Evolutionary conservation across 352 stramenopile genomes (phyloP), one percentile per base, ranked within the genome.

Genomic region (Thraustotheca clavata): DNA sequence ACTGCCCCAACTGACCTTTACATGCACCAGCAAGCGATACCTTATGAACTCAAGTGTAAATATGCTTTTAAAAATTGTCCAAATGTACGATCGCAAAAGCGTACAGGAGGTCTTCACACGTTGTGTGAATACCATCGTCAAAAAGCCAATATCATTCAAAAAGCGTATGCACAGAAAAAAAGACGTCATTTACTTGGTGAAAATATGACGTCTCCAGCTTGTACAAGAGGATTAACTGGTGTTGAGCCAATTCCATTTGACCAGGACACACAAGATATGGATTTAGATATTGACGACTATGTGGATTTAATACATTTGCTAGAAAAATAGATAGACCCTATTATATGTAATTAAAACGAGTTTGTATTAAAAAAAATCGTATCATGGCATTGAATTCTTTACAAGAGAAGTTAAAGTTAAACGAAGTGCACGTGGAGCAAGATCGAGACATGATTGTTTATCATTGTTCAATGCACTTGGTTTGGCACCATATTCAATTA

Each of bases 141-240:
- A 41, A 81, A 86, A 63, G 80, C 80, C 24, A 90, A 90, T 69
- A 76, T 76, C 27, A 87, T 88, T 60, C 81, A 90, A 60, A 87
- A 86, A 69, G 36, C 39, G 3, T 63, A 63, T 22, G 55, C 55
- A n/a, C 39, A 40, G 14, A 63, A 63, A 31, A 52, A 52, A 31
- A 24, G 43, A 52, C 43, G 18, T 11, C 31, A 52, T 31, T 31
- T 31, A 1, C n/a, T n/a, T n/a, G n/a, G n/a, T n/a, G n/a, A n/a
- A n/a, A 14, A 24, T 8, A 24, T 31, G n/a, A 9, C 43, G 11
- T 14, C n/a, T 24, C 11, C 43, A 31, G 12, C 43, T 43, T 20
- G 16, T 16, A 43, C 38, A 43, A 16, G 16, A 18, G 9, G 34
- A 11, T 3, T 31, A 11, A 52, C 43, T 8, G 8, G n/a, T 31